Evolutionary conservation across 1,139 yeast species (phyloP).

Genomic region (Geotrichum citri-aurantii): DNA sequence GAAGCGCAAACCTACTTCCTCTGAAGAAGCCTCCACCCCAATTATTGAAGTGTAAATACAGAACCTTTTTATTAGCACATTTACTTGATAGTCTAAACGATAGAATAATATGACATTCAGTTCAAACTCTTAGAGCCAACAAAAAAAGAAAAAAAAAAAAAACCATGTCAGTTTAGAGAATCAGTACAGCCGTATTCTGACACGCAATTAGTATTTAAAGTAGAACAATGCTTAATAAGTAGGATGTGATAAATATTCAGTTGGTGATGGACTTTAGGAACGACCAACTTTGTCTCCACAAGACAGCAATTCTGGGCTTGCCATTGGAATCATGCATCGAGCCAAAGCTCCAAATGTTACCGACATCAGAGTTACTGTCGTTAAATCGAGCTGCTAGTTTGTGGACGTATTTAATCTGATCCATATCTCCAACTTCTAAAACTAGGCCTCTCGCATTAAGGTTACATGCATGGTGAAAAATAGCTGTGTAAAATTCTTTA

Average conservation of each 20-base stretch:
- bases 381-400: conserved; percentile 16
- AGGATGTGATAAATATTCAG: background rate
- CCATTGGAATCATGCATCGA: background rate
- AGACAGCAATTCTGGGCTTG: conserved; percentile 1
- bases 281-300: conserved; percentile 3
- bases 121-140: background rate
- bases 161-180: background rate
- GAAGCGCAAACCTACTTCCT: conserved; percentile 25
- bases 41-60: background rate
- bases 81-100: background rate
- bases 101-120: background rate
- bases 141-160: background rate
- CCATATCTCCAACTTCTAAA: conserved; percentile 41
- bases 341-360: background rate
- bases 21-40: background rate
- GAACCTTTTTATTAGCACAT: background rate
- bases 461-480: conserved; percentile 44
- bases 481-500: conserved; percentile 57
- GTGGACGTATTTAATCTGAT: conserved; percentile 32
- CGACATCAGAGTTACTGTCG: background rate
- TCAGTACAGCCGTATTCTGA: background rate
- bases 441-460: conserved; percentile 41
- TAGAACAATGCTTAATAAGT: background rate
- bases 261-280: background rate
- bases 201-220: background rate